These are phyloP conservation scores for Pythium biforme DNA, from an alignment of 352 stramenopile genomes.

Conservation along the genomic window DNA sequence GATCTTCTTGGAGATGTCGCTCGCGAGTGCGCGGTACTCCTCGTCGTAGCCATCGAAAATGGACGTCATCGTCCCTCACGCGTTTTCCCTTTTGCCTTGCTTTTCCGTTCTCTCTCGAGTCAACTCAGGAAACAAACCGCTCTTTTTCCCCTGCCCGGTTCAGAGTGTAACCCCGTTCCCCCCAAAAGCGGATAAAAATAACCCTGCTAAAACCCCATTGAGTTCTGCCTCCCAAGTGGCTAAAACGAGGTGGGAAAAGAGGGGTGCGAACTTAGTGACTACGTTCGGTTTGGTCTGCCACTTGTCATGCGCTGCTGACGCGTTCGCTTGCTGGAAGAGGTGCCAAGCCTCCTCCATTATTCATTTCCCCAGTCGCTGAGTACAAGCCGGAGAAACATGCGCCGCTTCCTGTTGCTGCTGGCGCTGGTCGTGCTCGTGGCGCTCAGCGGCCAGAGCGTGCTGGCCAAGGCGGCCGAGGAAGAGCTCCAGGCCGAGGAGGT, in stretches of 20 bases:
- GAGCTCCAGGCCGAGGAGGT: conserved; percentile 49
- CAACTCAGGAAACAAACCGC: not conserved
- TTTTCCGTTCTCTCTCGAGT: not conserved
- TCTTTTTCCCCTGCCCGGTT: conserved; percentile 1
- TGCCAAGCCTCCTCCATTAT: not conserved
- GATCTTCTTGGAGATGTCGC: conserved; percentile 88
- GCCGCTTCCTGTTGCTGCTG: conserved; percentile 45
- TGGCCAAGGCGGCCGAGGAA: conserved; percentile 32
- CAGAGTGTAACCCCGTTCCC: conserved; percentile 8
- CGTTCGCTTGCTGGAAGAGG: conserved; percentile 4
- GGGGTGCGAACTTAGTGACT: conserved; percentile 10
- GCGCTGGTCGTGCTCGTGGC: conserved; percentile 46
- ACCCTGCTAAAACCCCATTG: not conserved
- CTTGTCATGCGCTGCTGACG: conserved; percentile 20
- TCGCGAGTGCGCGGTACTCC: conserved; percentile 80
- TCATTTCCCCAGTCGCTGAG: not conserved
- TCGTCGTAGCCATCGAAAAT: conserved; percentile 90
- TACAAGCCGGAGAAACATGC: conserved; percentile 31
- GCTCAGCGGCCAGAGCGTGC: conserved; percentile 38
- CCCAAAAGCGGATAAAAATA: conserved; percentile 26
- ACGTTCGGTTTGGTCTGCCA: conserved; percentile 20
- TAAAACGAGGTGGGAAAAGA: conserved; percentile 8
- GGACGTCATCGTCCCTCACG: conserved; percentile 61
- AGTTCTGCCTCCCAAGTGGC: conserved; percentile 12
- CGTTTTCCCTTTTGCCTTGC: not conserved